Percentiles rank a stretch among this genome's conserved stretches.
Evolutionary conservation across 192 early-diverging fungal species (phyloP).

Genomic region (Gamsiella multidivaricata): DNA sequence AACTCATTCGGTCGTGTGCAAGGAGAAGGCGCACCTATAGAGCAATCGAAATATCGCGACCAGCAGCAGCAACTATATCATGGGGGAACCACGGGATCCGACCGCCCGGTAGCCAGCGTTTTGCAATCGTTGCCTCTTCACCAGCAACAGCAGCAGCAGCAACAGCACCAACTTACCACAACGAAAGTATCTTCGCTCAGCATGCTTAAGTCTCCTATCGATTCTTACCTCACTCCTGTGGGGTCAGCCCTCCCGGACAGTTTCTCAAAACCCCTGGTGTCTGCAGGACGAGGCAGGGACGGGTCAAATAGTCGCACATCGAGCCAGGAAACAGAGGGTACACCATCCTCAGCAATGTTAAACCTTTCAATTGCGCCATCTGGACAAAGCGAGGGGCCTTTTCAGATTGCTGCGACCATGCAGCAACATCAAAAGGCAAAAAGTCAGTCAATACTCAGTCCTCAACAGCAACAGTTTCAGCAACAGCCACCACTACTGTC

Average conservation of each 20-base stretch:
- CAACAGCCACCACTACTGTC: not conserved
- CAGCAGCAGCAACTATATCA: not conserved
- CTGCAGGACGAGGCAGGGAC: not conserved
- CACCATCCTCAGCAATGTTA: not conserved
- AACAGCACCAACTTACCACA: not conserved
- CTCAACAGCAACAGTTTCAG: not conserved
- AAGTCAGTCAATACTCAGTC: not conserved
- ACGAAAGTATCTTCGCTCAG: not conserved
- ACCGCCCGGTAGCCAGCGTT: no score
- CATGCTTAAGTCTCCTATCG: not conserved
- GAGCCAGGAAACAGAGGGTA: conserved; percentile 5
- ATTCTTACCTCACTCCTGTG: not conserved
- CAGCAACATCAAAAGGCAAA: not conserved
- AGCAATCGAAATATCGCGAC: not conserved
- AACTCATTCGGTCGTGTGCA: not conserved
- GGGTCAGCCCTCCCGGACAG: not conserved
- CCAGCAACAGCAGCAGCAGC: not conserved
- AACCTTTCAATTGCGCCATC: no score
- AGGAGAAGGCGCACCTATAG: not conserved
- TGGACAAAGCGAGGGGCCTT: no score
- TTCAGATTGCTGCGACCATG: not conserved
- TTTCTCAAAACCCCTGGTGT: not conserved
- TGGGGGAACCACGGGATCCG: no score
- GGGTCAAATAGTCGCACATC: not conserved
- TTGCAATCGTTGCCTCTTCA: no score